These are phyloP conservation scores for Chloropicon primus DNA, from an alignment of 139 green algal species.

Conservation along the genomic window DNA sequence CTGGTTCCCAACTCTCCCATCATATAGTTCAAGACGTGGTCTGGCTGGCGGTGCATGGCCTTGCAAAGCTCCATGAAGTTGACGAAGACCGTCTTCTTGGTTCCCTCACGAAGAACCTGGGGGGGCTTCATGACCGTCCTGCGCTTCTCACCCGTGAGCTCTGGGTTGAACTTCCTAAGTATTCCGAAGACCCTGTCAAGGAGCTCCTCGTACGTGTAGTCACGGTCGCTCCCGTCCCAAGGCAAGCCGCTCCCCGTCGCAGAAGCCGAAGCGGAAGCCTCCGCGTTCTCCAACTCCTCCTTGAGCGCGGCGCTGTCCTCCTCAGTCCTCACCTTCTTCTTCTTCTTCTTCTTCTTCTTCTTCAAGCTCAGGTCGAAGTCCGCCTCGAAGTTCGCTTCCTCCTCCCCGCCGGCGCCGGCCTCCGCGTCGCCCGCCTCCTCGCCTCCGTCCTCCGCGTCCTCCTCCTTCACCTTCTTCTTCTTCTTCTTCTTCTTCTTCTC, in stretches of 20 bases:
- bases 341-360: constrained; percentile 31
- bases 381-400: neutral
- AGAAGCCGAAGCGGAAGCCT: constrained; percentile 6
- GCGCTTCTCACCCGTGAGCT: constrained; percentile 86
- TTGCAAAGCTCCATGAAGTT: constrained; percentile 93
- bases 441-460: neutral
- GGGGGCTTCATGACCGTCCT: constrained; percentile 94
- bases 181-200: constrained; percentile 91
- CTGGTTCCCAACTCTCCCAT: constrained; percentile 88
- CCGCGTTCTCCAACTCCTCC: constrained; percentile 19
- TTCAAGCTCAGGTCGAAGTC: constrained; percentile 9
- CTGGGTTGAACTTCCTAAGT: constrained; percentile 86
- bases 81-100: constrained; percentile 99
- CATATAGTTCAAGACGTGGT: constrained; percentile 80
- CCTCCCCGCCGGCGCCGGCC: neutral
- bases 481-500: constrained; percentile 10
- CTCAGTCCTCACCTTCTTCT: constrained; percentile 19
- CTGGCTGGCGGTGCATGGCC: constrained; percentile 57
- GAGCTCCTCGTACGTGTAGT: constrained; percentile 97
- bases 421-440: neutral
- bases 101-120: constrained; percentile 91
- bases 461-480: neutral
- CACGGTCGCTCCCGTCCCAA: constrained; percentile 83
- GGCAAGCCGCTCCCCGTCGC: constrained; percentile 19
- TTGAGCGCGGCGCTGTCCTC: constrained; percentile 1